Conservation (phyloP, 2,329 filamentous ascomycete genomes). For the Cladobotryum protrusum region DNA sequence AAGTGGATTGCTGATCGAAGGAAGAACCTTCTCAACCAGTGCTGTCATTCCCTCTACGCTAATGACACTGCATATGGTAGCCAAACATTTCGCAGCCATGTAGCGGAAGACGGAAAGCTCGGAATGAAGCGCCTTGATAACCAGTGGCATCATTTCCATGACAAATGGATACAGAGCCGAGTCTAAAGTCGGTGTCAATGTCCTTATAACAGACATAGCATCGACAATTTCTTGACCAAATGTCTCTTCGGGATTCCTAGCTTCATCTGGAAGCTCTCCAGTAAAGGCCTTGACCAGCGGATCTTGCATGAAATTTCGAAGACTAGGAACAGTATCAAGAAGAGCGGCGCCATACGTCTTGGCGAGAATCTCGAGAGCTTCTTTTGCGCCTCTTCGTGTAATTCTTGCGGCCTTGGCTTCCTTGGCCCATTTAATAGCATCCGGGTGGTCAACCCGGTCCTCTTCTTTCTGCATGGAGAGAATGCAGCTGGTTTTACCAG, state of each 20-base stretch:
- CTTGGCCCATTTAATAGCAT: conserved; percentile 81
- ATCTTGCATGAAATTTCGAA: conserved; percentile 73
- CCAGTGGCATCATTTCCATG: conserved; percentile 73
- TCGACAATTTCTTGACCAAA: conserved; percentile 92
- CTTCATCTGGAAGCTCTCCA: conserved; percentile 63
- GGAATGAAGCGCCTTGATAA: conserved; percentile 83
- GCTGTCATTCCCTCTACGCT: conserved; percentile 94
- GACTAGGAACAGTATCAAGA: conserved; percentile 76
- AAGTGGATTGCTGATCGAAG: conserved; percentile 82
- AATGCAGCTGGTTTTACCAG: conserved; percentile 69
- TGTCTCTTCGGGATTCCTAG: conserved; percentile 64
- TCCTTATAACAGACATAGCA: conserved; percentile 85
- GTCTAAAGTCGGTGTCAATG: conserved; percentile 86
- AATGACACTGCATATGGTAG: conserved; percentile 95
- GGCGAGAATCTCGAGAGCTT: conserved; percentile 83
- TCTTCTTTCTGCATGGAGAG: conserved; percentile 96
- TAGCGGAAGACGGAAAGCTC: conserved; percentile 89
- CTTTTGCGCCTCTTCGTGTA: conserved; percentile 87
- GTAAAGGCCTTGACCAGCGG: conserved; percentile 72
- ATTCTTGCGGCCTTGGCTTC: conserved; percentile 87
- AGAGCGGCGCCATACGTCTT: conserved; percentile 70
- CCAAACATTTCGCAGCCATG: conserved; percentile 94
- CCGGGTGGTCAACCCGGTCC: conserved; percentile 85
- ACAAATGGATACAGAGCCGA: conserved; percentile 70
- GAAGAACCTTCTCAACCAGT: conserved; percentile 85